Conservation (phyloP, 129 eudicot genomes). For the Lactuca saligna region DNA sequence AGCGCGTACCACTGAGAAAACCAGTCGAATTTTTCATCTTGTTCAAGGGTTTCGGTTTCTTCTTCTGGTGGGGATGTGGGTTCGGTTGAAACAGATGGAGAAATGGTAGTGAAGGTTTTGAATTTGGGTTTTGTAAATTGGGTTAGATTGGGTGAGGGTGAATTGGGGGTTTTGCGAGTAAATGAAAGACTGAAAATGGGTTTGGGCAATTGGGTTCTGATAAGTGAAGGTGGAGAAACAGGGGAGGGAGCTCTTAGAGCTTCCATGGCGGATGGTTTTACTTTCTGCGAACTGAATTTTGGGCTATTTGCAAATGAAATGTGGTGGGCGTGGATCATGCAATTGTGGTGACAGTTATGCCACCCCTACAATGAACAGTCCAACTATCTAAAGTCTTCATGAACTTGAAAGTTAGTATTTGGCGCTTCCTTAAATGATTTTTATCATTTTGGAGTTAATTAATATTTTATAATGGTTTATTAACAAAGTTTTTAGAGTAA, state of each 20-base stretch:
- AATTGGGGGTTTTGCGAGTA: constrained; percentile 9
- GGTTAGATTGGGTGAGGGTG: constrained; percentile 22
- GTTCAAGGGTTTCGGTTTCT: constrained; percentile 28
- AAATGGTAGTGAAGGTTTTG: constrained; percentile 39
- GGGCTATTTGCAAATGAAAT: background rate
- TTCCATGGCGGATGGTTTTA: constrained; percentile 42
- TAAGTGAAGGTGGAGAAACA: constrained; percentile 29
- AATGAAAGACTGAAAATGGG: constrained; percentile 32
- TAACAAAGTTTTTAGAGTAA: too few species aligned
- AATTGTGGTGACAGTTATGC: constrained; percentile 3
- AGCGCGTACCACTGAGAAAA: constrained; percentile 73
- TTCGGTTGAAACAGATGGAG: constrained; percentile 37
- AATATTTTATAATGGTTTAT: too few species aligned
- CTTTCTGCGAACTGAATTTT: constrained; percentile 5
- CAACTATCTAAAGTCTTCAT: background rate
- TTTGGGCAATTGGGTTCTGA: constrained; percentile 20
- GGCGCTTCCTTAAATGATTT: background rate
- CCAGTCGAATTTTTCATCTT: constrained; percentile 71
- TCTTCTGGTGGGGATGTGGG: constrained; percentile 29
- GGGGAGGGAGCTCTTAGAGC: constrained; percentile 47
- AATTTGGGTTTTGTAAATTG: constrained; percentile 22
- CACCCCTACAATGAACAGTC: background rate
- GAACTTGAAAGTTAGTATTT: background rate
- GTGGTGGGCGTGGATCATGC: background rate
- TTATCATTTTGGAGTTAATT: too few species aligned